Evolutionary conservation across 345 rosid species (phyloP), one percentile per base, ranked within the genome.

Genomic region (Eucalyptus polyanthemos): DNA sequence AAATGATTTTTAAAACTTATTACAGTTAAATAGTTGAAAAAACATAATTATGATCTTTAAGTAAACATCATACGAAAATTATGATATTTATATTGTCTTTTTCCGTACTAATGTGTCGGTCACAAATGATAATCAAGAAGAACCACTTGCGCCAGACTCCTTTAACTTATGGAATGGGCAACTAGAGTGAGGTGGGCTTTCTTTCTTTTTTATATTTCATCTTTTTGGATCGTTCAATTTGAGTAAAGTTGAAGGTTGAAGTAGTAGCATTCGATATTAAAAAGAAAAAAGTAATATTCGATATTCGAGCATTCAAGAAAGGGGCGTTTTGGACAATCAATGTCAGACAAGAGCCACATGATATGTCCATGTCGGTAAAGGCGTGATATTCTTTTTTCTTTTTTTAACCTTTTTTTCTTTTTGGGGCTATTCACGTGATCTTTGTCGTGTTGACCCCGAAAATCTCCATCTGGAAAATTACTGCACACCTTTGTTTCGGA

Each of bases 381-480:
- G 31, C 11, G 40, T n/a, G 0, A 65, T 14, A 65, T 65, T 3
- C 0, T 65, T 0, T 29, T 14, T 2, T 6, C 6, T 12, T 65
- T 22, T 9, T 21, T 8, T 19, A 13, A 4, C 14, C 14, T 29
- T 14, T 4, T 4, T 14, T 14, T 4, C 0, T 14, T 14, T 65
- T n/a, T 8, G 0, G 5, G 19, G 11, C 76, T 15, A 0, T n/a
- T n/a, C 4, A 15, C 11, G 19, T 15, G 76, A 65, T 65, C 40
- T 15, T 4, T 14, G 40, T 15, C 76, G 8, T 14, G 37, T 65
- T n/a, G 76, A 65, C 31, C 76, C 11, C 76, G 22, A n/a, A n/a
- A 15, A n/a, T 65, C 76, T 65, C 40, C 9, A 27, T 62, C 69
- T 13, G 31, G n/a, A 62, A 60, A 62, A 60, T 60, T 27, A 60